Base-by-base conservation (phyloP, 768 basidiomycete genomes). In the Boletus rubroflammeus region DNA sequence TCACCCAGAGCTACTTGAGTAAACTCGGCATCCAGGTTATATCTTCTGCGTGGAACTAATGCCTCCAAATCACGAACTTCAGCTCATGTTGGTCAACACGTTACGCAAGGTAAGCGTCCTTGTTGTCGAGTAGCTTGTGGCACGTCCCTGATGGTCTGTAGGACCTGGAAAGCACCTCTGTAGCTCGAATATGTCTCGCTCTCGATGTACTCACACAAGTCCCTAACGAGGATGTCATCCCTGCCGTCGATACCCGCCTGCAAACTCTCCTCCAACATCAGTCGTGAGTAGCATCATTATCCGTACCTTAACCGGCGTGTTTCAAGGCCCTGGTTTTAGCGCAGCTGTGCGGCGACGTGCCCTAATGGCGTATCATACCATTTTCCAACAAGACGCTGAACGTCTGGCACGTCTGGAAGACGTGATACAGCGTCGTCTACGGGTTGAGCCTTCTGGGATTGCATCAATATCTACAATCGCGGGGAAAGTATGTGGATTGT, bases 41-140 rank as follows among this genome's bases (percentile, higher is more conserved):
- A 69, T 86, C 7, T 92, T 90, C 65, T 92, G 90, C 63, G 69
- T 78, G 50, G 83, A 88, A 64, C 68, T 89, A 21, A 90, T 93
- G 83, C 80, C 82, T 36, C 62, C 73, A 8, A 68, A 77, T 35
- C 83, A 91, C 63, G 89, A 91, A 55, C 74, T 92, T 31, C 80
- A 83, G 47, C 74, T 94, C 23, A 91, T 94, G 86, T 77, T 93
- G 21, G 84, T 93, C 54, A 94, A 94, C 60, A 92, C 91, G 5
- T 66, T 92, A 32, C 83, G 90, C 57, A 93, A 93, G 79, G 91
- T 84, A 61, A 53, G 66, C 41, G 7, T 28, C 34, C 5, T 44
- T 50, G 10, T 34, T 17, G 28, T 31, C 39, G 10, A 45, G 29
- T 56, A 8, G 10, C 40, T 43, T 19, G 42, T 29, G 35, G 14